Percentiles rank a stretch among this genome's conserved stretches.
Evolutionary conservation across 345 rosid genomes (phyloP).

Genomic region (Cardamine occulta): DNA sequence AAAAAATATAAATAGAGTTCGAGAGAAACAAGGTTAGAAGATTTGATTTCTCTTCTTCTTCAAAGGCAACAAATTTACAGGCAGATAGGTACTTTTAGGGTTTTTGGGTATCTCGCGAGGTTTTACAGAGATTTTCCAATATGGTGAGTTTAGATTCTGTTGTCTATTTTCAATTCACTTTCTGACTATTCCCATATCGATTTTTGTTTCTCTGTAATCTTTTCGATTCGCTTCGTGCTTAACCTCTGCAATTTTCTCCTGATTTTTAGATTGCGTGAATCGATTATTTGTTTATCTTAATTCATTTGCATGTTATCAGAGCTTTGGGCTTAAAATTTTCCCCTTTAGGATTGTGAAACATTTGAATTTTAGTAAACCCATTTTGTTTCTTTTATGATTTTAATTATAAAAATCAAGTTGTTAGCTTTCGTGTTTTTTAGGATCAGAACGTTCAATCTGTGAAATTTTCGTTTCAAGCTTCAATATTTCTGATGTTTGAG

Average conservation of each 20-base stretch:
- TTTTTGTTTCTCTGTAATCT: slow-evolving; percentile 9
- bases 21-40: not conserved
- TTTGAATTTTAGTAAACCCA: slow-evolving; percentile 7
- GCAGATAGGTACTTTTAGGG: slow-evolving; percentile 21
- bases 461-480: not conserved
- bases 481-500: not conserved
- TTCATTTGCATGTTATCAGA: slow-evolving; percentile 19
- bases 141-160: slow-evolving; percentile 33
- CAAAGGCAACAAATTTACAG: not conserved
- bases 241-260: not conserved
- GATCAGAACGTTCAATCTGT: too few species aligned
- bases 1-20: not conserved
- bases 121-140: slow-evolving; percentile 5
- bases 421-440: slow-evolving; percentile 14
- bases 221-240: not conserved
- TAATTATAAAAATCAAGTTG: slow-evolving; percentile 10
- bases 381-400: not conserved
- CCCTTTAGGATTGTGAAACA: not conserved
- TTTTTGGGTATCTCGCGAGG: slow-evolving; percentile 23
- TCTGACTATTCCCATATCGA: slow-evolving; percentile 18
- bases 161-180: not conserved
- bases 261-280: not conserved
- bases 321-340: not conserved
- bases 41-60: slow-evolving; percentile 24
- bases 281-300: not conserved